A percentile compares a stretch with the other conserved stretches of the same genome.
phyloP scores from a whole-genome alignment of 164 flowering plant genomes.

The Hamamelis virginiana region DNA sequence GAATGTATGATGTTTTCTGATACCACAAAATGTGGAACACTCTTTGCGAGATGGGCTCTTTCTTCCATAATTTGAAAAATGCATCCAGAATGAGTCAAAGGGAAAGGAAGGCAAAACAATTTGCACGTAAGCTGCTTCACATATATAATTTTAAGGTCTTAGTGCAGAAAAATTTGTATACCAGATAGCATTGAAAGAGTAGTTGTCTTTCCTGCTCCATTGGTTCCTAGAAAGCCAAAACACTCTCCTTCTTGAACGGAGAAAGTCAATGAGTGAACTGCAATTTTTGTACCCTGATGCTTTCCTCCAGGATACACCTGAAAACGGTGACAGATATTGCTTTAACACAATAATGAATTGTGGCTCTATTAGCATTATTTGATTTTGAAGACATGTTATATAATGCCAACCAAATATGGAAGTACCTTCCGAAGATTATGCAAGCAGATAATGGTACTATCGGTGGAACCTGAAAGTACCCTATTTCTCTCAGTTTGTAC shows the following conservation, averaged over 20 bases:
- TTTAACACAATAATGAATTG: conserved; percentile 3
- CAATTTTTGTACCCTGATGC: conserved; percentile 55
- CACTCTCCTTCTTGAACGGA: conserved; percentile 97
- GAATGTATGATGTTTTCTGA: too few species aligned
- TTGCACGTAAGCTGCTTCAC: not conserved
- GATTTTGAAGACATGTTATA: not conserved
- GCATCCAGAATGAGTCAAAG: too few species aligned
- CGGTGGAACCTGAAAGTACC: conserved; percentile 76
- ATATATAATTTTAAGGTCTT: not conserved
- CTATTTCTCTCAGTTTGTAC: conserved; percentile 80
- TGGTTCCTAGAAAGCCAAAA: conserved; percentile 97
- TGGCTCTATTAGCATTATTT: not conserved
- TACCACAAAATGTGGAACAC: too few species aligned
- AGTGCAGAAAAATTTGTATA: conserved; percentile 11
- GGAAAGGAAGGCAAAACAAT: too few species aligned
- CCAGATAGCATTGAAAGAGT: conserved; percentile 94
- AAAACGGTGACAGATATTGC: conserved; percentile 17
- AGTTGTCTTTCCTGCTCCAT: conserved; percentile 99
- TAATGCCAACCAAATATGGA: not conserved
- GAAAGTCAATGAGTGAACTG: conserved; percentile 86
- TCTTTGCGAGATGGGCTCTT: too few species aligned
- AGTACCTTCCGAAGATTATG: conserved; percentile 86
- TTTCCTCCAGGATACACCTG: conserved; percentile 82
- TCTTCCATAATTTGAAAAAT: too few species aligned
- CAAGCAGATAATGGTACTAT: conserved; percentile 66